Conservation (phyloP, 306 rosid species). For the Urtica urens region DNA sequence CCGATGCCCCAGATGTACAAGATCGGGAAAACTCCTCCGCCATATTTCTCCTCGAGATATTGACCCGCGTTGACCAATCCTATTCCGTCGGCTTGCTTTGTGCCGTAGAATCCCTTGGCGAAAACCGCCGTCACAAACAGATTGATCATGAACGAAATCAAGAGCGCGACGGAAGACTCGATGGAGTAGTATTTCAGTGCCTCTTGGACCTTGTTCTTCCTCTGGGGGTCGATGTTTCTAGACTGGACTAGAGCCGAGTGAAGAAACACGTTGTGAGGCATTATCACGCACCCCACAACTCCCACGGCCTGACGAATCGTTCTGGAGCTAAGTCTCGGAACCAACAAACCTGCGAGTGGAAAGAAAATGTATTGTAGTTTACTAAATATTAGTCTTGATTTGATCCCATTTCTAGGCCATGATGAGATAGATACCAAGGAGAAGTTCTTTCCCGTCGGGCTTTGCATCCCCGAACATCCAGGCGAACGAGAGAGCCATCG, state of each 20-base stretch:
- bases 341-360: slow-evolving; percentile 47
- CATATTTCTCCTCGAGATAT: slow-evolving; percentile 70
- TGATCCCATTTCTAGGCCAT: neutral
- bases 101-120: slow-evolving; percentile 68
- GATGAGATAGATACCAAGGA: slow-evolving; percentile 37
- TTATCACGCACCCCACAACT: slow-evolving; percentile 80
- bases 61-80: slow-evolving; percentile 87
- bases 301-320: slow-evolving; percentile 90
- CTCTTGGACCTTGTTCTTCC: slow-evolving; percentile 71
- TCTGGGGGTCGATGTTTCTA: slow-evolving; percentile 50
- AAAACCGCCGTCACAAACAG: slow-evolving; percentile 72
- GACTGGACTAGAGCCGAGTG: slow-evolving; percentile 92
- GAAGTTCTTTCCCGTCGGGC: slow-evolving; percentile 59
- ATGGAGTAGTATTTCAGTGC: slow-evolving; percentile 78
- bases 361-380: neutral
- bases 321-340: slow-evolving; percentile 73
- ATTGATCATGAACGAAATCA: slow-evolving; percentile 62
- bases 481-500: slow-evolving; percentile 75
- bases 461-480: slow-evolving; percentile 84
- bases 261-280: slow-evolving; percentile 84
- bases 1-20: slow-evolving; percentile 90
- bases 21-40: slow-evolving; percentile 70
- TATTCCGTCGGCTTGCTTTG: slow-evolving; percentile 49
- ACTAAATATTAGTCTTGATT: neutral
- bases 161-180: slow-evolving; percentile 61